Evolutionary conservation across 768 basidiomycete genomes (phyloP), one percentile per base, ranked within the genome.

Genomic region (Lentinula edodes): DNA sequence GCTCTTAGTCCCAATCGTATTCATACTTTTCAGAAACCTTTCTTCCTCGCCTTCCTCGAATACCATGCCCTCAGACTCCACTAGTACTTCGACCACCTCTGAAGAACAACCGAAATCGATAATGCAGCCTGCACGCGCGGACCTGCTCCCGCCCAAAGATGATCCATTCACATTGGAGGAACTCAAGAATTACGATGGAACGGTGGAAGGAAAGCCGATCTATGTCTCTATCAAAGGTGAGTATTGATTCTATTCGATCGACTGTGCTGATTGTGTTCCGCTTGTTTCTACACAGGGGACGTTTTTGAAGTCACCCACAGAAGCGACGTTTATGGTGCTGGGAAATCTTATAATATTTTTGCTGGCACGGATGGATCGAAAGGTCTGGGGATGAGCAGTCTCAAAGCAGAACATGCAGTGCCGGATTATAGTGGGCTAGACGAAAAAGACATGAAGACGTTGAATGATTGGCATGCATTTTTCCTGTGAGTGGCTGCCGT

Each of bases 291-390:
- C 28, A 28, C 28, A 28, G 28, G 28, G 28, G 28, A 28, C 1
- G 82, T 98, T 8, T 98, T 97, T 73, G 95, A 98, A 71, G 96
- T 99, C 8, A 78, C 89, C 0, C 76, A 77, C 62, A 98, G 96
- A 73, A 75, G 76, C 35, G 94, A 97, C 63, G 90, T 95, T 66
- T 99, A 99, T 67, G 96, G 96, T 1, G 78, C 82, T 2, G 93
- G 91, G 2, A 77, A 79, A 28, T 85, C 89, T 3, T 93, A 95
- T 74, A 82, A 84, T 65, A 74, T 96, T 20, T 98, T 98, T 71
- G 93, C 95, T 36, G 96, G 95, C 50, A 96, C 91, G 75, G 96
- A 99, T 69, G 96, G 88, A 0, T 95, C 93, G 7, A 85, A 80
- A 64, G 96, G 90, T 0, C 78, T 99, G 6, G 96, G 94, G 46